Evolutionary conservation across 202 grass and related monocot genomes (phyloP).

Genomic region (Zizania palustris): DNA sequence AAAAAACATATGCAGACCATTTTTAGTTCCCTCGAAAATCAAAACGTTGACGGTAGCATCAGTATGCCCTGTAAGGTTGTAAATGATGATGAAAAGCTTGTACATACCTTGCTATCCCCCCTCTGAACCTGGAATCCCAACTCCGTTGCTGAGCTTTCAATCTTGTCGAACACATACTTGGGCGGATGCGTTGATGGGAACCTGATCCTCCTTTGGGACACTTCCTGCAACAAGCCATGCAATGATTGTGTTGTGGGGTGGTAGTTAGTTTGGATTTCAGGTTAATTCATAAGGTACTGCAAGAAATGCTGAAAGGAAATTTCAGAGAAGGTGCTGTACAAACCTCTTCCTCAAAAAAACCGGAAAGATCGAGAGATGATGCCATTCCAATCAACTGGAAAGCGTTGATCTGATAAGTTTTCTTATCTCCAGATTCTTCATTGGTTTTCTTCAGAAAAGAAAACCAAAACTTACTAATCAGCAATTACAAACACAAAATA

Average conservation of each 20-base stretch:
- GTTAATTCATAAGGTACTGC: not conserved
- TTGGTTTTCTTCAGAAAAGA: slow-evolving; percentile 50
- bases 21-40: slow-evolving; percentile 12
- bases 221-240: slow-evolving; percentile 47
- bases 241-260: not conserved
- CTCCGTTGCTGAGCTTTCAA: slow-evolving; percentile 48
- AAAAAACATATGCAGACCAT: slow-evolving; percentile 29
- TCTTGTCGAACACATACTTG: slow-evolving; percentile 56
- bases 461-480: not conserved
- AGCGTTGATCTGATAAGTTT: slow-evolving; percentile 63
- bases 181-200: slow-evolving; percentile 67
- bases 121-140: slow-evolving; percentile 64
- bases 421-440: slow-evolving; percentile 33
- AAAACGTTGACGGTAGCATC: not conserved
- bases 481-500: not conserved
- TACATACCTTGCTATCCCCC: slow-evolving; percentile 50
- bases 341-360: slow-evolving; percentile 87
- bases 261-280: slow-evolving; percentile 2
- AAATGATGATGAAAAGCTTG: not conserved
- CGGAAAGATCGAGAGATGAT: slow-evolving; percentile 76
- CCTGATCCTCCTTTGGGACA: slow-evolving; percentile 71
- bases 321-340: not conserved
- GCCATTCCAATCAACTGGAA: slow-evolving; percentile 91
- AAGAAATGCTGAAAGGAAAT: not conserved
- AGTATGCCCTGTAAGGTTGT: not conserved